A percentile compares a stretch with the other conserved stretches of the same genome.
These are phyloP conservation scores for Thelonectria discophora DNA, from an alignment of 2,329 filamentous ascomycete genomes.

Conservation along the genomic window DNA sequence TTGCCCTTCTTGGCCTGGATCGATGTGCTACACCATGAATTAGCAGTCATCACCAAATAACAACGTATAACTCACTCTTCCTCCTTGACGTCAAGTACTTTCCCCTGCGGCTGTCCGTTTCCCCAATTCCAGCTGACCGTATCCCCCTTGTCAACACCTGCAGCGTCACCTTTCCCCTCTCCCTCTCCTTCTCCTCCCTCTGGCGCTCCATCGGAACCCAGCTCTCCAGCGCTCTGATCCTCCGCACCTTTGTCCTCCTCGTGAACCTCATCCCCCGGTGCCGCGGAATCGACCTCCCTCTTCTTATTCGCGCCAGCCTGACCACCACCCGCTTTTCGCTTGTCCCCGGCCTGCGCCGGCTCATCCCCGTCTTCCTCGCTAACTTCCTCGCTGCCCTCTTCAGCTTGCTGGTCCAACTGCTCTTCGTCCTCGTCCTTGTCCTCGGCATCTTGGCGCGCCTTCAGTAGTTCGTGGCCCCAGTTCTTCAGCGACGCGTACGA, in stretches of 20 bases:
- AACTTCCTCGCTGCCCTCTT: constrained; percentile 24
- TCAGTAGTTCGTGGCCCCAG: constrained; percentile 65
- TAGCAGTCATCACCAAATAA: not conserved
- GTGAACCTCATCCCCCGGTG: constrained; percentile 28
- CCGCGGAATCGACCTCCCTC: constrained; percentile 39
- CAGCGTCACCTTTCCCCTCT: not conserved
- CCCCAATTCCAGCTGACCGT: constrained; percentile 60
- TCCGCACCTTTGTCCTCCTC: constrained; percentile 24
- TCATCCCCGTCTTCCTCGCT: not conserved
- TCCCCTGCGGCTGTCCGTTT: constrained; percentile 53
- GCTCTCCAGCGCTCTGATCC: constrained; percentile 29
- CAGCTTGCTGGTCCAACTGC: constrained; percentile 29
- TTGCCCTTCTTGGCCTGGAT: constrained; percentile 55
- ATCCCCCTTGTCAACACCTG: constrained; percentile 48
- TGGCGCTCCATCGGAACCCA: constrained; percentile 14
- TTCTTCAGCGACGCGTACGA: constrained; percentile 70
- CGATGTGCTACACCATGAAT: constrained; percentile 1
- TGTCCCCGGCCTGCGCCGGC: constrained; percentile 32
- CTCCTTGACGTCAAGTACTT: constrained; percentile 55
- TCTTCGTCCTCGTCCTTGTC: constrained; percentile 24
- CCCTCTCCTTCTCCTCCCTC: constrained; percentile 10
- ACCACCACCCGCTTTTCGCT: constrained; percentile 38
- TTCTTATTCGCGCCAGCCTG: constrained; percentile 45
- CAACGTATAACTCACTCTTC: constrained; percentile 47
- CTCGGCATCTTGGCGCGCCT: constrained; percentile 44